Evolutionary conservation across 495 filamentous ascomycete genomes (phyloP).

Genomic region (Talaromyces thailandensis): DNA sequence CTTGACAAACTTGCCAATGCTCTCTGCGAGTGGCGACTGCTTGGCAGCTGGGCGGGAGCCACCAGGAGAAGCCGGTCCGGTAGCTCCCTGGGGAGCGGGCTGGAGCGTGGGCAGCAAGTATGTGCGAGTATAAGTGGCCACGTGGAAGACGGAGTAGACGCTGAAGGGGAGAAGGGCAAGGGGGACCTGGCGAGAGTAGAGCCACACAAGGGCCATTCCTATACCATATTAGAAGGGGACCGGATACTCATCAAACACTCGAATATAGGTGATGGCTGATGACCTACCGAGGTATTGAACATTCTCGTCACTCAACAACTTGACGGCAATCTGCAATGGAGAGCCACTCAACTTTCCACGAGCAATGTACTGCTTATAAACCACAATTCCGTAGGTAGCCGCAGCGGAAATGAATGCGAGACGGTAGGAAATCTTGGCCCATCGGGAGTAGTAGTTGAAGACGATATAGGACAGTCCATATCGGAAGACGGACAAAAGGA

Average conservation of each 20-base stretch:
- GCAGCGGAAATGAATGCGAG: slow-evolving; percentile 81
- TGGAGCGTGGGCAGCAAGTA: slow-evolving; percentile 45
- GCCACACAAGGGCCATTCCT: slow-evolving; percentile 96
- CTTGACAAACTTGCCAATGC: slow-evolving; percentile 89
- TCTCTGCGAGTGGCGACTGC: slow-evolving; percentile 62
- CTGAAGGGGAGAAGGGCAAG: slow-evolving; percentile 88
- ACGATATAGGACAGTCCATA: slow-evolving; percentile 76
- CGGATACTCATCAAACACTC: background rate
- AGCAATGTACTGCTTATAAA: slow-evolving; percentile 95
- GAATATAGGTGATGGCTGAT: background rate
- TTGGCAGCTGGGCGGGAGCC: slow-evolving; percentile 47
- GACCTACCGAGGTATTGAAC: slow-evolving; percentile 83
- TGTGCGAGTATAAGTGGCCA: slow-evolving; percentile 62
- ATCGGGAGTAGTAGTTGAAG: slow-evolving; percentile 66
- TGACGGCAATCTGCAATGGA: slow-evolving; percentile 49
- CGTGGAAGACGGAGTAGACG: slow-evolving; percentile 97
- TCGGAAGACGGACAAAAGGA: slow-evolving; percentile 72
- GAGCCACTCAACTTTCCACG: slow-evolving; percentile 55
- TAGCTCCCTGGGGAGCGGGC: slow-evolving; percentile 21
- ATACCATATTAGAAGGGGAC: slow-evolving; percentile 6
- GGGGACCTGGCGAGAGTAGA: slow-evolving; percentile 79
- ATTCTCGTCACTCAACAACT: slow-evolving; percentile 80
- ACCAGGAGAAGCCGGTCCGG: slow-evolving; percentile 37
- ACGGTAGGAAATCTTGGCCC: slow-evolving; percentile 78
- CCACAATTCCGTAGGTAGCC: slow-evolving; percentile 92